Evolutionary conservation across 805 yeast genomes (phyloP).

Genomic region (Kluyveromyces dobzhanskii): DNA sequence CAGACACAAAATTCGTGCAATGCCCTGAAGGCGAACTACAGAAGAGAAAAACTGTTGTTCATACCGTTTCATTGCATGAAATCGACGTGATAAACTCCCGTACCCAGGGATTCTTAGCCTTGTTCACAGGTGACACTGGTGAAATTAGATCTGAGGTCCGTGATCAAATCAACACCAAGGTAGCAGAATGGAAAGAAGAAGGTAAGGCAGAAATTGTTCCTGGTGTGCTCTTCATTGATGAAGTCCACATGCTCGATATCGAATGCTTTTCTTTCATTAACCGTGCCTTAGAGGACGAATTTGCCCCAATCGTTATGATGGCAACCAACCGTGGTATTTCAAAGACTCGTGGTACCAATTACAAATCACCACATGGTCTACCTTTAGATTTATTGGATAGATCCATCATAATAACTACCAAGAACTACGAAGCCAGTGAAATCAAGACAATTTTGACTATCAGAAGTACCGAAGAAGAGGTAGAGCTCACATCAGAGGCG

Average conservation of each 20-base stretch:
- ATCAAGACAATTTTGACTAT: slow-evolving; percentile 78
- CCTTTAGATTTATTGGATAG: slow-evolving; percentile 93
- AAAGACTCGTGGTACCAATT: slow-evolving; percentile 87
- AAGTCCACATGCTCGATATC: slow-evolving; percentile 96
- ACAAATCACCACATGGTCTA: slow-evolving; percentile 95
- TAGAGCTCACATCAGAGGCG: slow-evolving; percentile 74
- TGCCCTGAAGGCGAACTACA: slow-evolving; percentile 99
- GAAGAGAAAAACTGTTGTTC: slow-evolving; percentile 90
- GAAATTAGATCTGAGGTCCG: slow-evolving; percentile 94
- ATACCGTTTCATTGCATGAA: slow-evolving; percentile 96
- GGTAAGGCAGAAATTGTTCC: slow-evolving; percentile 98
- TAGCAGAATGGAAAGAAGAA: slow-evolving; percentile 97
- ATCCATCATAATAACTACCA: slow-evolving; percentile 84
- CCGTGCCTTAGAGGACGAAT: slow-evolving; percentile 92
- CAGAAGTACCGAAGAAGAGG: slow-evolving; percentile 92
- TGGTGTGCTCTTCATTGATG: slow-evolving; percentile 95
- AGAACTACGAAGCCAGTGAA: slow-evolving; percentile 70
- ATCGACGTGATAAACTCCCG: slow-evolving; percentile 96
- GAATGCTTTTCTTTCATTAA: slow-evolving; percentile 93
- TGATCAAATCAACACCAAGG: slow-evolving; percentile 92
- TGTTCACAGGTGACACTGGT: slow-evolving; percentile 94
- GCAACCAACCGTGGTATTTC: slow-evolving; percentile 96
- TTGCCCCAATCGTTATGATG: slow-evolving; percentile 95
- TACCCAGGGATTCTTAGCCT: slow-evolving; percentile 94
- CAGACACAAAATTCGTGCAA: slow-evolving; percentile 95